phyloP scores from a whole-genome alignment of 495 filamentous ascomycete genomes.

The Sordaria brevicollis region DNA sequence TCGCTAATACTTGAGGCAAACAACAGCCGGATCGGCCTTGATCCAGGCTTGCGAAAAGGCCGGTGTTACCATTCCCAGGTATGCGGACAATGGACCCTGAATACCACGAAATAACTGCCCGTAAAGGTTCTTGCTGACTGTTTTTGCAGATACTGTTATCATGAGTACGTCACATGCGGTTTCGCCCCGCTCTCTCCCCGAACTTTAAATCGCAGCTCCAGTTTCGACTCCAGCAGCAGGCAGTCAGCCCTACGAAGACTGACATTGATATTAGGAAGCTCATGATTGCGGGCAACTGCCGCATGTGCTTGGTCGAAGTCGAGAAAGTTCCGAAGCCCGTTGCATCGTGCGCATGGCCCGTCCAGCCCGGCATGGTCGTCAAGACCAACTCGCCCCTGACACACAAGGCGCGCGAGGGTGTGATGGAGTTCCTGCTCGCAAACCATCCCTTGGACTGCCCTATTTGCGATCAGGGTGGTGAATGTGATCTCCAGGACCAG shows the following conservation, averaged over 20 bases:
- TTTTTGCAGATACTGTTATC: slow-evolving; percentile 85
- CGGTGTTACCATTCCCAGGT: slow-evolving; percentile 80
- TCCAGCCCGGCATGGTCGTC: slow-evolving; percentile 96
- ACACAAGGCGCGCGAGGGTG: slow-evolving; percentile 95
- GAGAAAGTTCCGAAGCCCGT: slow-evolving; percentile 92
- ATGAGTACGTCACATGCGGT: slow-evolving; percentile 55
- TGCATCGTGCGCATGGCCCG: slow-evolving; percentile 97
- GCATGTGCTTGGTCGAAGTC: slow-evolving; percentile 98
- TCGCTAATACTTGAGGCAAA: slow-evolving; percentile 9
- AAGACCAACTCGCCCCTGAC: slow-evolving; percentile 93
- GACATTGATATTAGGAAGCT: slow-evolving; percentile 60
- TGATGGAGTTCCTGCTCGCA: slow-evolving; percentile 96
- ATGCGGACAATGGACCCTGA: slow-evolving; percentile 10
- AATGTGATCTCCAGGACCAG: slow-evolving; percentile 98
- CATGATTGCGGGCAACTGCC: slow-evolving; percentile 97
- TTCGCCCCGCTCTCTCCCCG: slow-evolving; percentile 4
- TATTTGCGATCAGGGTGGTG: slow-evolving; percentile 96
- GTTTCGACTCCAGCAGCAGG: slow-evolving; percentile 5
- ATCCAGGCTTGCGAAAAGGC: slow-evolving; percentile 99
- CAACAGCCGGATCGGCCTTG: slow-evolving; percentile 74
- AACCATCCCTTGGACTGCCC: slow-evolving; percentile 98
- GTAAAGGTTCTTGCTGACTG: slow-evolving; percentile 27
- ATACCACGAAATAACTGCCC: not conserved
- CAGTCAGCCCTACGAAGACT: not conserved
- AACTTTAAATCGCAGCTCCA: not conserved